Percentiles rank a stretch among this genome's conserved stretches.
phyloP scores from a whole-genome alignment of 2,329 filamentous ascomycete species.

The Hypoxylon sp. region DNA sequence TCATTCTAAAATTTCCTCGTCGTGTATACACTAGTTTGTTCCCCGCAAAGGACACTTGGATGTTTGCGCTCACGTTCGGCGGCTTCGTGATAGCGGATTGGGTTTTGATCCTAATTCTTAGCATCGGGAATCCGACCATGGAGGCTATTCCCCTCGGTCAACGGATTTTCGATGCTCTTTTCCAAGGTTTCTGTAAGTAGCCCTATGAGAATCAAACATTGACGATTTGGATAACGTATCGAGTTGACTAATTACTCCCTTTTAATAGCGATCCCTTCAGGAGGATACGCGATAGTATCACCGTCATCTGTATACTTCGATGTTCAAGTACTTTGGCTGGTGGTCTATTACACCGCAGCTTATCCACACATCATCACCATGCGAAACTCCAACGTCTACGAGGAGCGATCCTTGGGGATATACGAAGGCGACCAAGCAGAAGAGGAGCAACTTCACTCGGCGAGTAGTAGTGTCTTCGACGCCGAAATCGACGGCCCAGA shows the following conservation, averaged over 20 bases:
- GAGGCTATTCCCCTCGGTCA: constrained; percentile 60
- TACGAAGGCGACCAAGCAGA: constrained; percentile 58
- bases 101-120: constrained; percentile 67
- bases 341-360: constrained; percentile 77
- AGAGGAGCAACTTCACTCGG: constrained; percentile 48
- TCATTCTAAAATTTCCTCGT: constrained; percentile 58
- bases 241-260: constrained; percentile 39
- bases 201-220: constrained; percentile 5
- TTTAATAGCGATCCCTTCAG: constrained; percentile 62
- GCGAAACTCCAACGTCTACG: constrained; percentile 79
- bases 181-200: constrained; percentile 62
- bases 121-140: constrained; percentile 66
- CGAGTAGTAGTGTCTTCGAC: constrained; percentile 51
- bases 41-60: constrained; percentile 67
- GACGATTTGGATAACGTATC: constrained; percentile 6
- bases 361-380: constrained; percentile 75
- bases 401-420: constrained; percentile 76
- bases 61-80: constrained; percentile 64
- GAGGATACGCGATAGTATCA: constrained; percentile 68
- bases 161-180: constrained; percentile 67
- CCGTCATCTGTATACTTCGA: constrained; percentile 68
- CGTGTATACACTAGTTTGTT: constrained; percentile 66
- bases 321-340: constrained; percentile 71
- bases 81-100: constrained; percentile 67
- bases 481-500: constrained; percentile 54